phyloP scores from a whole-genome alignment of 768 basidiomycete genomes.

The Vararia minispora region DNA sequence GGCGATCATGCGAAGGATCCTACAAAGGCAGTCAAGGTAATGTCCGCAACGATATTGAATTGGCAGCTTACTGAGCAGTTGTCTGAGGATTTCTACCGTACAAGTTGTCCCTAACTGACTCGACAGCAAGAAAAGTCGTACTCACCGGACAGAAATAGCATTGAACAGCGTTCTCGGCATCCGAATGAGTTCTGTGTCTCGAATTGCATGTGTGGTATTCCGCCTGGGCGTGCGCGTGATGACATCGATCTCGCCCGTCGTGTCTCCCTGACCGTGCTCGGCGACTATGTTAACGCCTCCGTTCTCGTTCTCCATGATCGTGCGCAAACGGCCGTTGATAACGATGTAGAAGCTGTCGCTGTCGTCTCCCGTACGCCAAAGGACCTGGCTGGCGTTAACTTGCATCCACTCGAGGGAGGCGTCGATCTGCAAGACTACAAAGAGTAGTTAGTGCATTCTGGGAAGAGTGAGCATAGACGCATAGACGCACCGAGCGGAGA shows the following conservation, averaged over 20 bases:
- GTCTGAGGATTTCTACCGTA: constrained; percentile 64
- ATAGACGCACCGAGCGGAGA: constrained; percentile 70
- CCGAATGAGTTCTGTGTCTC: constrained; percentile 91
- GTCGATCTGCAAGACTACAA: constrained; percentile 87
- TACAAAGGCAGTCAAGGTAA: too few relatives aligned
- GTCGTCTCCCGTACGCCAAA: constrained; percentile 83
- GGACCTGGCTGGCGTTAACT: constrained; percentile 87
- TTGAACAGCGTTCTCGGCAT: constrained; percentile 98
- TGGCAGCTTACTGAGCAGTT: constrained; percentile 57
- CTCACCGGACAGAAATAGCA: constrained; percentile 80
- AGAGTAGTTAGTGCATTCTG: constrained; percentile 6
- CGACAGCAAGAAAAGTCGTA: not conserved
- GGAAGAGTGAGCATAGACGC: not conserved
- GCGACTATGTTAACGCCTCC: constrained; percentile 75
- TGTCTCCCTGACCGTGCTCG: constrained; percentile 96
- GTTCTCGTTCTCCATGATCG: constrained; percentile 69
- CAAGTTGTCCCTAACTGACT: constrained; percentile 2
- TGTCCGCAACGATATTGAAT: not conserved
- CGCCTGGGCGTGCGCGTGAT: constrained; percentile 83
- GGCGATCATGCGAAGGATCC: constrained; percentile 81
- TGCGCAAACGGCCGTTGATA: constrained; percentile 90
- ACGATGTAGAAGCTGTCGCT: constrained; percentile 98
- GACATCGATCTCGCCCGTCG: constrained; percentile 94
- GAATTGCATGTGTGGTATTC: constrained; percentile 93
- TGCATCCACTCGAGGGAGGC: constrained; percentile 98